phyloP scores from a whole-genome alignment of 108 stramenopile species.

The Nitzschia sp. region DNA sequence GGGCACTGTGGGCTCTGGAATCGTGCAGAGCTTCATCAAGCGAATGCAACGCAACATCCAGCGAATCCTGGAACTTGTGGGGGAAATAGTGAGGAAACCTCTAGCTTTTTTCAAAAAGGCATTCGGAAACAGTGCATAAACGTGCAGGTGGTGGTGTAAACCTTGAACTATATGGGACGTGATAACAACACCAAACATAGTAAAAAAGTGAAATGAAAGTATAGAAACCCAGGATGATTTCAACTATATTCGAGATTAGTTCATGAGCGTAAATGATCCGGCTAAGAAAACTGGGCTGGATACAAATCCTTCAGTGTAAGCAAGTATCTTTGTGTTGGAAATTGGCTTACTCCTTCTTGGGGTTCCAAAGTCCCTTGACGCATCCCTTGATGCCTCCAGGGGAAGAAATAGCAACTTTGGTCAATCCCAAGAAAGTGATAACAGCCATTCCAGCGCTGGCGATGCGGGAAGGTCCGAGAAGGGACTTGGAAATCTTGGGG shows the following conservation, averaged over 20 bases:
- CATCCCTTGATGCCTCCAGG: conserved; percentile 77
- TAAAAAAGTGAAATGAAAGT: too few species aligned
- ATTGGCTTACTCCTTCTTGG: conserved; percentile 33
- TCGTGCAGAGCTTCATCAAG: conserved; percentile 15
- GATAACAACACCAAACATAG: too few species aligned
- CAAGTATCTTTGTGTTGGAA: background rate
- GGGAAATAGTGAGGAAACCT: too few species aligned
- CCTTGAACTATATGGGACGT: too few species aligned
- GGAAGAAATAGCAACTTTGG: conserved; percentile 52
- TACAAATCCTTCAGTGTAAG: too few species aligned
- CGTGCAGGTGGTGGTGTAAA: too few species aligned
- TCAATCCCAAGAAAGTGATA: conserved; percentile 67
- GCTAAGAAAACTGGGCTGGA: too few species aligned
- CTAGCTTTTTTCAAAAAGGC: too few species aligned
- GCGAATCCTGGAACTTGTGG: conserved; percentile 21
- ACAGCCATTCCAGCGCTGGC: conserved; percentile 63
- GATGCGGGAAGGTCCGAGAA: conserved; percentile 73
- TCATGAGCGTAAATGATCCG: too few species aligned
- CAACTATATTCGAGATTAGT: too few species aligned
- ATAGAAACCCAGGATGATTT: too few species aligned
- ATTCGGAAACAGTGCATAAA: too few species aligned
- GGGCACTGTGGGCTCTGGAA: conserved; percentile 9
- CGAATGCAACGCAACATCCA: conserved; percentile 21
- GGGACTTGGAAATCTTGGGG: conserved; percentile 74
- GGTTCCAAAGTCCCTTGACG: conserved; percentile 75